A percentile compares a stretch with the other conserved stretches of the same genome.
phyloP scores from a whole-genome alignment of 495 filamentous ascomycete genomes.

The Hypoxylon intermedium region DNA sequence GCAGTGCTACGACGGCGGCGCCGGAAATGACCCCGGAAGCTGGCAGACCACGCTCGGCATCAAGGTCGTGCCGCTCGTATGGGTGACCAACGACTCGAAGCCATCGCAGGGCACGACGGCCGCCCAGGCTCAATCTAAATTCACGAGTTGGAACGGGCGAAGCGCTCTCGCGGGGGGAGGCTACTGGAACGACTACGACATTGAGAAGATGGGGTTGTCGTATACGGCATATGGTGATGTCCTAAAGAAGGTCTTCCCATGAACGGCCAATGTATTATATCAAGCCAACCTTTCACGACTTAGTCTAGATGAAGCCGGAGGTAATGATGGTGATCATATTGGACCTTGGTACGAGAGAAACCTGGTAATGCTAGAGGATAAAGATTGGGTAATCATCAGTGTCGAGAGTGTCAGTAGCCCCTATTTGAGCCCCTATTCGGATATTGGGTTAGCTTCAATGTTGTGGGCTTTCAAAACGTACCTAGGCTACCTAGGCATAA shows the following conservation, averaged over 20 bases:
- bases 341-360: too few species aligned
- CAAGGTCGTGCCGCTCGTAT: constrained; percentile 53
- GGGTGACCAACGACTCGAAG: constrained; percentile 56
- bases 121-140: constrained; percentile 44
- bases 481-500: too few species aligned
- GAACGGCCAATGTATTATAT: too few species aligned
- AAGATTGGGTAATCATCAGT: too few species aligned
- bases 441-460: too few species aligned
- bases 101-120: constrained; percentile 46
- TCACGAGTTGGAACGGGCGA: constrained; percentile 42
- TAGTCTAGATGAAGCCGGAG: too few species aligned
- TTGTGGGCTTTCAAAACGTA: too few species aligned
- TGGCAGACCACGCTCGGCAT: constrained; percentile 48
- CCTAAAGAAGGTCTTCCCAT: constrained; percentile 45
- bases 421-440: too few species aligned
- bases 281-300: too few species aligned
- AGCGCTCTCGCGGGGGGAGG: constrained; percentile 48
- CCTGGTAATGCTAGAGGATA: too few species aligned
- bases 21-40: constrained; percentile 44
- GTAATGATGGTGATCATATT: too few species aligned
- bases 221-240: constrained; percentile 49
- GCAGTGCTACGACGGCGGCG: constrained; percentile 54
- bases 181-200: constrained; percentile 57
- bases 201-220: constrained; percentile 52
- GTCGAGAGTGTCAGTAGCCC: too few species aligned